Conservation (phyloP, 2,329 filamentous ascomycete genomes). For the Alternaria ethzedia region DNA sequence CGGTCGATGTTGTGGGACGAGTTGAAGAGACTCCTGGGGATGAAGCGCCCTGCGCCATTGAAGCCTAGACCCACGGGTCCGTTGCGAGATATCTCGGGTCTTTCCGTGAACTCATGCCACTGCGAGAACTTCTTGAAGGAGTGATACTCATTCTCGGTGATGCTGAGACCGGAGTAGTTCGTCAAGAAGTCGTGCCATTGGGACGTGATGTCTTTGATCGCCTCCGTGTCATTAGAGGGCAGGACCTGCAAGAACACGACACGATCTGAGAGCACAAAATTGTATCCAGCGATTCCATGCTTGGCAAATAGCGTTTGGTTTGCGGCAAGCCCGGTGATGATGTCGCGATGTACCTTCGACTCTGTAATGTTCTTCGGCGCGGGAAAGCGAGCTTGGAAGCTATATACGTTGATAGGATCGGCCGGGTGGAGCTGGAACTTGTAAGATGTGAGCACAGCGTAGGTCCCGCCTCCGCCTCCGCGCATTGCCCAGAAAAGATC, state of each 20-base stretch:
- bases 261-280: conserved; percentile 41
- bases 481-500: conserved; percentile 49
- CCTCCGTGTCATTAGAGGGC: conserved; percentile 33
- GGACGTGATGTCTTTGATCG: conserved; percentile 34
- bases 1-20: conserved; percentile 24
- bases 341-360: conserved; percentile 39
- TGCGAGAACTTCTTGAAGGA: conserved; percentile 40
- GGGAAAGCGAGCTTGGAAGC: conserved; percentile 41
- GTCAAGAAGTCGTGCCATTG: conserved; percentile 41
- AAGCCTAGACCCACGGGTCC: conserved; percentile 44
- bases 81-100: conserved; percentile 39
- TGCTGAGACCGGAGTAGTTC: conserved; percentile 39
- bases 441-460: conserved; percentile 45
- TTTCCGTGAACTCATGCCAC: conserved; percentile 40
- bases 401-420: conserved; percentile 45
- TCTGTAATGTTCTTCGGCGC: conserved; percentile 35
- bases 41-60: conserved; percentile 42
- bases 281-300: conserved; percentile 44
- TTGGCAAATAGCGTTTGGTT: conserved; percentile 40
- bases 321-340: conserved; percentile 38
- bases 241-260: conserved; percentile 42
- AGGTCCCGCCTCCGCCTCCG: conserved; percentile 46
- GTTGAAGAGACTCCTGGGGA: conserved; percentile 39
- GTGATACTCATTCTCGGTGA: conserved; percentile 41
- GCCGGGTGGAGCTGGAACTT: conserved; percentile 45